Conservation (phyloP, 495 filamentous ascomycete species). For the Lasiosphaeria ovina region DNA sequence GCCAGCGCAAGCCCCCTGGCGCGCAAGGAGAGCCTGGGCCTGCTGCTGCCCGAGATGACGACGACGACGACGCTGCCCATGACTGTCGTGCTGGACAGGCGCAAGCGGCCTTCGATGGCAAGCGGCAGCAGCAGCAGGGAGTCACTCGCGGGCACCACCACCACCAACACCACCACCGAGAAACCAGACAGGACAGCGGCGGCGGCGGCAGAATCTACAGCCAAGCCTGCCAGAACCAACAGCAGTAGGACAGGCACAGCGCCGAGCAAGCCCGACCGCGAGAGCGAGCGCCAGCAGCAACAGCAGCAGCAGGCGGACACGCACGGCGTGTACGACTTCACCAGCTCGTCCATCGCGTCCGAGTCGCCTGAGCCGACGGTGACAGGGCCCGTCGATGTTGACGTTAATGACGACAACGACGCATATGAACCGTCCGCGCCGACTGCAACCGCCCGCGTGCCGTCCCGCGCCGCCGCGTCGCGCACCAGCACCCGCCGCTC, state of each 20-base stretch:
- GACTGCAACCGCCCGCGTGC: too few species aligned
- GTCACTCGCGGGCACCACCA: not conserved
- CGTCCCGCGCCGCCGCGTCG: too few species aligned
- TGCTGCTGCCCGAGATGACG: too few species aligned
- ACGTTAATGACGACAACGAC: not conserved
- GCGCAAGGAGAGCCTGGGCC: conserved; percentile 5
- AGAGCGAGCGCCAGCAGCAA: not conserved
- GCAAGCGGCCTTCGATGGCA: conserved; percentile 26
- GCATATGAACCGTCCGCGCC: too few species aligned
- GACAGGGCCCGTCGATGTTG: not conserved
- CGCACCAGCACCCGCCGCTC: too few species aligned
- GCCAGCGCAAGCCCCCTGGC: conserved; percentile 21
- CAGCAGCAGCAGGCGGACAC: not conserved
- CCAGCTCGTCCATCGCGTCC: conserved; percentile 26
- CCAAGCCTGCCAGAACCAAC: not conserved
- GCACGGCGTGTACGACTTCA: conserved; percentile 39
- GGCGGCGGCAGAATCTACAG: not conserved
- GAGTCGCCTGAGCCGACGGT: not conserved
- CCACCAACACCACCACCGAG: not conserved
- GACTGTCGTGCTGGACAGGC: conserved; percentile 32
- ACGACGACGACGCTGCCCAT: conserved; percentile 17
- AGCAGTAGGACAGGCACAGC: not conserved
- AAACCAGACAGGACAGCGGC: not conserved
- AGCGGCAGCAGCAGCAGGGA: not conserved
- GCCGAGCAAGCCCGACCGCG: not conserved